phyloP scores from a whole-genome alignment of 192 early-diverging fungal genomes.

The Coemansia sp. region DNA sequence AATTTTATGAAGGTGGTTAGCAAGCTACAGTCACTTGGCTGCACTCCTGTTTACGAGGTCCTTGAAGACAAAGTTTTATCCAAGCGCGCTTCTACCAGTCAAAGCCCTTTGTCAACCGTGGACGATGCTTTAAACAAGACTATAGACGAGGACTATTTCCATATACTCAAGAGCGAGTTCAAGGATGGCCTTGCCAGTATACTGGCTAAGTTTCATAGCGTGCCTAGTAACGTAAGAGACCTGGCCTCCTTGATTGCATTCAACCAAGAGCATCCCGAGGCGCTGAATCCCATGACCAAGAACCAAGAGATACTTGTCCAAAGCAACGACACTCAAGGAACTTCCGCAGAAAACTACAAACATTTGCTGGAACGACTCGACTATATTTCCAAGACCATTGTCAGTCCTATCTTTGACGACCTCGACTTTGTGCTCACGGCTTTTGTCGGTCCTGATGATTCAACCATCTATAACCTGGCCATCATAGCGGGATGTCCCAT shows the following conservation, averaged over 20 bases:
- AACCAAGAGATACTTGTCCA: too few species aligned
- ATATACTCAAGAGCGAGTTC: not conserved
- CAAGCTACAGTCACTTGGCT: not conserved
- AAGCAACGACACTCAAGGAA: too few species aligned
- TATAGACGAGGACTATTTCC: not conserved
- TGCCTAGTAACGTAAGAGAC: slow-evolving; percentile 7
- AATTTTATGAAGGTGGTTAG: not conserved
- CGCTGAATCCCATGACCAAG: slow-evolving; percentile 6
- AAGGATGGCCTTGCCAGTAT: slow-evolving; percentile 8
- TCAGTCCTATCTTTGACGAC: not conserved
- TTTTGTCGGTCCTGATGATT: not conserved
- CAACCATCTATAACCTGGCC: slow-evolving; percentile 2
- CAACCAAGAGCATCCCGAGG: slow-evolving; percentile 3
- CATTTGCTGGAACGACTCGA: too few species aligned
- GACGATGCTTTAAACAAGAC: too few species aligned
- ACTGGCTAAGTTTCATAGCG: slow-evolving; percentile 3
- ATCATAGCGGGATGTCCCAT: slow-evolving; percentile 2
- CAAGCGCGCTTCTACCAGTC: too few species aligned
- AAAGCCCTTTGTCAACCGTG: too few species aligned
- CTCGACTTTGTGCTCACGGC: slow-evolving; percentile 3
- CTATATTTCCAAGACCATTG: too few species aligned
- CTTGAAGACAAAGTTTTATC: too few species aligned
- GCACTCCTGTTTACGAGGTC: too few species aligned
- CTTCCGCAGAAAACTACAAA: too few species aligned
- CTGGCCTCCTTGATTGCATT: slow-evolving; percentile 5